Evolutionary conservation across 2,329 filamentous ascomycete species (phyloP).

Genomic region (Sphaceloma murrayae): DNA sequence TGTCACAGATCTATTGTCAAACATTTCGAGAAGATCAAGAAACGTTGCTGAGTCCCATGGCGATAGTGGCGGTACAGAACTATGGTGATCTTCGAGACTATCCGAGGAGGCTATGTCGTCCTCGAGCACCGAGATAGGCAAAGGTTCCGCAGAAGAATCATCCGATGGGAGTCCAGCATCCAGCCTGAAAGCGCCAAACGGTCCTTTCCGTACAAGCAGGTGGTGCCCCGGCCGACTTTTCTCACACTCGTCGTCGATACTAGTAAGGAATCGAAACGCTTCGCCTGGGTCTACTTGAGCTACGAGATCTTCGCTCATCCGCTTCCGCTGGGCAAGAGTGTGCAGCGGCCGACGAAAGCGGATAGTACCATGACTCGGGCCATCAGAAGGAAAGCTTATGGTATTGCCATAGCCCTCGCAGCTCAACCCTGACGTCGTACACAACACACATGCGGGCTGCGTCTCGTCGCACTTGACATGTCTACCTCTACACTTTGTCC

Average conservation of each 20-base stretch:
- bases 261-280: background rate
- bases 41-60: background rate
- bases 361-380: background rate
- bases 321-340: background rate
- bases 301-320: background rate
- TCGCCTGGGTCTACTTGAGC: background rate
- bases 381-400: background rate
- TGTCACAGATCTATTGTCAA: background rate
- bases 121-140: too few species aligned
- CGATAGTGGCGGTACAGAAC: background rate
- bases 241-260: slow-evolving; percentile 1
- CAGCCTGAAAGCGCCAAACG: background rate
- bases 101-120: too few species aligned
- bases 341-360: background rate
- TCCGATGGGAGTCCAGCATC: background rate
- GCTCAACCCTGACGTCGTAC: background rate
- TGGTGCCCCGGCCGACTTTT: too few species aligned
- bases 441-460: background rate
- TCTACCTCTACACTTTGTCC: background rate
- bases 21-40: background rate
- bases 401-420: slow-evolving; percentile 4
- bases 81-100: too few species aligned
- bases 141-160: background rate
- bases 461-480: slow-evolving; percentile 9
- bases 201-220: background rate